Base-by-base conservation (phyloP, 139 green algal species). In the Bryopsis sp. region DNA sequence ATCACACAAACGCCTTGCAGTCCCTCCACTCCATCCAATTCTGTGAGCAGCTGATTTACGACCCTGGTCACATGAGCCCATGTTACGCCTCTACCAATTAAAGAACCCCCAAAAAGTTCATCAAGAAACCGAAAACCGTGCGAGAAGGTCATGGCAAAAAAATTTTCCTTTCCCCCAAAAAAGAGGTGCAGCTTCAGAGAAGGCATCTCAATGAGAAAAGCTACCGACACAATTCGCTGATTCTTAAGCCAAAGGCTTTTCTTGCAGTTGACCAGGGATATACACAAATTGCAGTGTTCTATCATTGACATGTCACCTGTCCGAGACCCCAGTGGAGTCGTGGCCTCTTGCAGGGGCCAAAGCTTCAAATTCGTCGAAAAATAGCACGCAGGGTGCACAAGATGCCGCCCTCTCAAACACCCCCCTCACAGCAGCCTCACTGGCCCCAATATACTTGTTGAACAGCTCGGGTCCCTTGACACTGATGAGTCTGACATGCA, bases 331-430 rank as follows among this genome's bases (percentile, higher is more conserved):
- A 3, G 88, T 97, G 68, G 87, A 94, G 81, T 99, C 93, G 62
- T 95, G 86, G 33, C 95, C 95, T 2, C 95, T 75, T 38, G 88
- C 82, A 2, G 92, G 91, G 8, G 90, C 94, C 39, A 99, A 93
- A 57, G 94, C 86, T 70, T 99, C 95, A 73, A 99, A 96, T 81
- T 99, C 95, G 69, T 99, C 95, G 76, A 99, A 99, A 79, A 99
- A 99, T 19, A 99, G 85, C n/a, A 96, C 81, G 72, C 89, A 96
- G 2, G 95, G 95, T 0, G 91, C 89, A 2, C 93, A 91, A 0
- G 81, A 80, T 4, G 78, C 57, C 0, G 95, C 95, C 1, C 82
- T 80, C n/a, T 72, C 68, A 78, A 99, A 99, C 31, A 96, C 68
- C 34, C 92, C 89, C 0, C 95, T 79, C 38, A 96, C 91, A n/a